Evolutionary conservation across 1,284 basidiomycete species (phyloP).

Genomic region (Rhizoctonia solani): DNA sequence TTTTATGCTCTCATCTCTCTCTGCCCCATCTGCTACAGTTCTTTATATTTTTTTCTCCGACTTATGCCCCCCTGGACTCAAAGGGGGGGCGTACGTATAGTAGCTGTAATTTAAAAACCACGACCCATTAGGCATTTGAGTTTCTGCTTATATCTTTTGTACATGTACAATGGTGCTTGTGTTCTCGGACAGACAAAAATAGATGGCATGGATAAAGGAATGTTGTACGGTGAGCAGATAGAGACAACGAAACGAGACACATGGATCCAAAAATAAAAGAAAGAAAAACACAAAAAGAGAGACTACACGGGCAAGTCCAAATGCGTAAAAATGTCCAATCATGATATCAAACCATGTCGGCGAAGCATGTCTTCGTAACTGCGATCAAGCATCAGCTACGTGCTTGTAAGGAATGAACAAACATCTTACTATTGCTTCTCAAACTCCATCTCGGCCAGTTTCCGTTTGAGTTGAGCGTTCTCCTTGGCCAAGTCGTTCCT

Average conservation of each 20-base stretch:
- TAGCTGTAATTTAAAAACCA: slow-evolving; percentile 33
- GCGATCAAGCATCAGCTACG: slow-evolving; percentile 37
- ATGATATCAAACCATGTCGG: slow-evolving; percentile 57
- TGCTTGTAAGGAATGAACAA: neutral
- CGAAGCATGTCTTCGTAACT: slow-evolving; percentile 71
- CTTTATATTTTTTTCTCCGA: slow-evolving; percentile 14
- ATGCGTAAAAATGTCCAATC: slow-evolving; percentile 3
- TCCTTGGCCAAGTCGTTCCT: slow-evolving; percentile 72
- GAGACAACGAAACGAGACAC: slow-evolving; percentile 3
- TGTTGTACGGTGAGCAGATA: neutral
- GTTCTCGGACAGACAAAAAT: slow-evolving; percentile 28
- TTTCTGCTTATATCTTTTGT: slow-evolving; percentile 8
- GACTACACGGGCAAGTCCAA: slow-evolving; percentile 11
- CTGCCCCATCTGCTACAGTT: too few species aligned
- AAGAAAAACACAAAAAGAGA: too few species aligned
- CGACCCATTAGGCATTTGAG: slow-evolving; percentile 1
- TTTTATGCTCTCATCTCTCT: slow-evolving; percentile 1
- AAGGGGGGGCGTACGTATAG: slow-evolving; percentile 16
- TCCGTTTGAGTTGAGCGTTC: slow-evolving; percentile 76
- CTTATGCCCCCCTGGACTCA: neutral
- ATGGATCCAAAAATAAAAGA: neutral
- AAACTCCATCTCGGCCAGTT: slow-evolving; percentile 69
- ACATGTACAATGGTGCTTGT: slow-evolving; percentile 29
- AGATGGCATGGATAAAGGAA: slow-evolving; percentile 19
- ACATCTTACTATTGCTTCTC: slow-evolving; percentile 76